These are phyloP conservation scores for Piloderma croceum DNA, from an alignment of 768 basidiomycete species.

Conservation along the genomic window DNA sequence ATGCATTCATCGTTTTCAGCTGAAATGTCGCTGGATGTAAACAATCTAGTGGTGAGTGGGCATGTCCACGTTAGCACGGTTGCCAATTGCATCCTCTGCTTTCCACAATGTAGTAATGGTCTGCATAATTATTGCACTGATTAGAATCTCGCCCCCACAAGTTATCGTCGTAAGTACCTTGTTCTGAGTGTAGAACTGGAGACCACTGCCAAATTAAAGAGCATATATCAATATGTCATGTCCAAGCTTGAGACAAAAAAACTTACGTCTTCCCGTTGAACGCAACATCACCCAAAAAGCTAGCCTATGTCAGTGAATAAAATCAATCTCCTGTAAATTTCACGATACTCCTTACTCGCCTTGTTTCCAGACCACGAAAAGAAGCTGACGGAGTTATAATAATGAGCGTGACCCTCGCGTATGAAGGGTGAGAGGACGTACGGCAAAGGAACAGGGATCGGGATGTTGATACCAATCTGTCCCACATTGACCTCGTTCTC, in stretches of 20 bases:
- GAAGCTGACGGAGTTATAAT: constrained; percentile 46
- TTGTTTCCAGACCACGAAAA: constrained; percentile 98
- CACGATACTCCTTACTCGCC: no score
- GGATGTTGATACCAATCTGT: constrained; percentile 90
- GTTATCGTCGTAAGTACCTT: constrained; percentile 59
- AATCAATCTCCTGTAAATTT: no score
- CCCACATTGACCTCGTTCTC: constrained; percentile 85
- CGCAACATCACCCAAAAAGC: constrained; percentile 77
- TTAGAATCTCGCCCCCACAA: constrained; percentile 3
- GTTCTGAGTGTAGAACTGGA: constrained; percentile 95
- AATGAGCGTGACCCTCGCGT: background rate
- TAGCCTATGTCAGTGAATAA: constrained; percentile 37
- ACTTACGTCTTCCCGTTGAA: constrained; percentile 85
- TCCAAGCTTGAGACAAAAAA: background rate
- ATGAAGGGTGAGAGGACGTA: background rate
- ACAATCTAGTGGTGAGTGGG: constrained; percentile 61
- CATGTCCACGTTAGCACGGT: constrained; percentile 80
- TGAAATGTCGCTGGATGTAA: no score
- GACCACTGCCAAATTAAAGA: constrained; percentile 44
- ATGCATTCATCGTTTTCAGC: no score
- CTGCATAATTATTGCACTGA: constrained; percentile 30
- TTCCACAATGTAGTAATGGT: constrained; percentile 93
- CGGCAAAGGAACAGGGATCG: constrained; percentile 82
- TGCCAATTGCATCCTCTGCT: constrained; percentile 76
- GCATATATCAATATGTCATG: constrained; percentile 2